Percentiles rank a stretch among this genome's conserved stretches.
Conservation (phyloP, 2,329 filamentous ascomycete species). For the Cytospora piceae region DNA sequence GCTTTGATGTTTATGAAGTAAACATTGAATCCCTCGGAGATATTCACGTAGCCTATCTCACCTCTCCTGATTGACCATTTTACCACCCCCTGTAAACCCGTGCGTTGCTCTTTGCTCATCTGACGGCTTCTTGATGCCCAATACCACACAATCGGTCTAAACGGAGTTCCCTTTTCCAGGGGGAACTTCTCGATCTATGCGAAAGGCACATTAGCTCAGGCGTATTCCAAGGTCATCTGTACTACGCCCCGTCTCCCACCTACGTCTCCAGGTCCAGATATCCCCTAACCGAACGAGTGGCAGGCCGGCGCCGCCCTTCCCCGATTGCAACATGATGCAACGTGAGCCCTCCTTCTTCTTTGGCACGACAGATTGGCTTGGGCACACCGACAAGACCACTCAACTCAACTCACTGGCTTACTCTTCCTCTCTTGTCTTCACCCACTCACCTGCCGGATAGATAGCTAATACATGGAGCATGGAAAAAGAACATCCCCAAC, state of each 20-base stretch:
- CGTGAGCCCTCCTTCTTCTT: constrained; percentile 18
- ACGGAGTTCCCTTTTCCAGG: neutral
- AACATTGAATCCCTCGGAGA: neutral
- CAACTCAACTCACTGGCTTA: neutral
- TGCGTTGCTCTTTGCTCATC: constrained; percentile 14
- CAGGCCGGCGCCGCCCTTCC: constrained; percentile 28
- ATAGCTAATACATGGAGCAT: neutral
- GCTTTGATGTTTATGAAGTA: neutral
- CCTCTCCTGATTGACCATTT: neutral
- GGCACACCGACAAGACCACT: constrained; percentile 9
- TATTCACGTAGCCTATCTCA: neutral
- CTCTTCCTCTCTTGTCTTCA: neutral
- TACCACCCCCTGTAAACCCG: constrained; percentile 1
- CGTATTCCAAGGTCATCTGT: constrained; percentile 20
- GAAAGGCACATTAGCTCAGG: neutral
- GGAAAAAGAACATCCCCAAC: neutral
- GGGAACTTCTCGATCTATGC: neutral
- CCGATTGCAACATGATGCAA: constrained; percentile 16
- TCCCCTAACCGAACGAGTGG: constrained; percentile 20
- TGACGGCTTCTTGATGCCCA: constrained; percentile 18
- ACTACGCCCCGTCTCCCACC: constrained; percentile 6
- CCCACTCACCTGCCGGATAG: no score
- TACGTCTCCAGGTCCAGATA: neutral
- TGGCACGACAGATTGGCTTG: constrained; percentile 8
- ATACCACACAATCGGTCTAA: neutral